Evolutionary conservation across 495 filamentous ascomycete species (phyloP).

Genomic region (Lophiotrema nucula): DNA sequence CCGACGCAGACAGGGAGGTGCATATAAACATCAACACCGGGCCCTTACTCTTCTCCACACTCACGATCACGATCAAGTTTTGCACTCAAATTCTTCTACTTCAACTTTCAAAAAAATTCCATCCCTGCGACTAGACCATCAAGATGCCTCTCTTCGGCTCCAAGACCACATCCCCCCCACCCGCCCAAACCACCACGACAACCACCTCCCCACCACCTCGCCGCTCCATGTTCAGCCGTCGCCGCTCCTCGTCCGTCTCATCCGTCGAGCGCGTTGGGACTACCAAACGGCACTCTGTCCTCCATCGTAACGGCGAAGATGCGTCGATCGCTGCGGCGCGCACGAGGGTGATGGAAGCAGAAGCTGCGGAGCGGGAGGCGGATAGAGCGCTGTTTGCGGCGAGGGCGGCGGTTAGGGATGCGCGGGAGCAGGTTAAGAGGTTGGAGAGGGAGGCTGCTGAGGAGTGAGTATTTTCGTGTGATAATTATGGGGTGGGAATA

Average conservation of each 20-base stretch:
- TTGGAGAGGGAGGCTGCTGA: conserved; percentile 64
- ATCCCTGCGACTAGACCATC: not conserved
- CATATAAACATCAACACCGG: conserved; percentile 3
- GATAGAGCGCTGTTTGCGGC: conserved; percentile 59
- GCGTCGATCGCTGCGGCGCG: conserved; percentile 57
- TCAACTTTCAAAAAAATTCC: not conserved
- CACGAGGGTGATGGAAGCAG: conserved; percentile 57
- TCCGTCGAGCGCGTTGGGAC: not conserved
- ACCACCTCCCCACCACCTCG: conserved; percentile 36
- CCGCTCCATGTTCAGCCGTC: conserved; percentile 48
- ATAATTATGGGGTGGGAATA: not conserved
- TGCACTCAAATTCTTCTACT: not conserved
- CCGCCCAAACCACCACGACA: conserved; percentile 10
- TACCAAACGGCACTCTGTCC: conserved; percentile 41
- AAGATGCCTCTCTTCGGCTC: conserved; percentile 36
- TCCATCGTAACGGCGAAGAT: conserved; percentile 54
- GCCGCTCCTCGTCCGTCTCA: conserved; percentile 47
- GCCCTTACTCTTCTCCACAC: not conserved
- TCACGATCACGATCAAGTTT: not conserved
- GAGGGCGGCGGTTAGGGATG: conserved; percentile 56
- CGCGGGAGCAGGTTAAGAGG: conserved; percentile 59
- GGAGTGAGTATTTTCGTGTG: conserved; percentile 43
- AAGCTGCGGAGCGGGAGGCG: conserved; percentile 60
- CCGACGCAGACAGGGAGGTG: not conserved
- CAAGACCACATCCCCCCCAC: conserved; percentile 8